Conservation (phyloP, 176 grass and related monocot species). For the Cenchrus fungigraminus region DNA sequence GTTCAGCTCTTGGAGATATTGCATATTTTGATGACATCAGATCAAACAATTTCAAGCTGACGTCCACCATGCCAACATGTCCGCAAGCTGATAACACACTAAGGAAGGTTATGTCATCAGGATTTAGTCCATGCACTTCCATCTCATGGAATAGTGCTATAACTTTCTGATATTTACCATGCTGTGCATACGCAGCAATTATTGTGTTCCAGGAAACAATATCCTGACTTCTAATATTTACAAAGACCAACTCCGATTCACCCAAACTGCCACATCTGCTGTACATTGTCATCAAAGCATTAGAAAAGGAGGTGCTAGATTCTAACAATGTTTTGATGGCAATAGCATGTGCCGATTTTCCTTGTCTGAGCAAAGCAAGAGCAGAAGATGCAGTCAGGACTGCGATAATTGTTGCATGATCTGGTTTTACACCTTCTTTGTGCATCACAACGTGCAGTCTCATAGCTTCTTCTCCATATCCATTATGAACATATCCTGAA, state of each 20-base stretch:
- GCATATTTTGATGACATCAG: slow-evolving; percentile 66
- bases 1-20: slow-evolving; percentile 64
- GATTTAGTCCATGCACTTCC: slow-evolving; percentile 50
- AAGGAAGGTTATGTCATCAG: slow-evolving; percentile 79
- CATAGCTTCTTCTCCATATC: slow-evolving; percentile 67
- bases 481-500: slow-evolving; percentile 91
- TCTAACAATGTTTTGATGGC: slow-evolving; percentile 77
- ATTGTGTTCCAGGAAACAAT: slow-evolving; percentile 84
- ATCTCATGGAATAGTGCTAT: slow-evolving; percentile 73
- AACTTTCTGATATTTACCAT: slow-evolving; percentile 76
- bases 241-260: slow-evolving; percentile 71
- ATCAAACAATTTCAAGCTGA: slow-evolving; percentile 79
- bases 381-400: slow-evolving; percentile 72
- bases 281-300: slow-evolving; percentile 93
- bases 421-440: slow-evolving; percentile 62
- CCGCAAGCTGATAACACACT: slow-evolving; percentile 74
- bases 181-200: slow-evolving; percentile 78
- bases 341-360: slow-evolving; percentile 67
- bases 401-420: slow-evolving; percentile 79
- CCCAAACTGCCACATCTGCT: slow-evolving; percentile 77
- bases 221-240: slow-evolving; percentile 52
- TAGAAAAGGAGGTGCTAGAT: slow-evolving; percentile 62
- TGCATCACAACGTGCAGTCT: slow-evolving; percentile 68
- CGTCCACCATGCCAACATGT: slow-evolving; percentile 73
- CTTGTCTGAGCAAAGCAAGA: slow-evolving; percentile 78